phyloP scores from a whole-genome alignment of 805 yeast genomes.

The Ogataea trehaloabstinens region DNA sequence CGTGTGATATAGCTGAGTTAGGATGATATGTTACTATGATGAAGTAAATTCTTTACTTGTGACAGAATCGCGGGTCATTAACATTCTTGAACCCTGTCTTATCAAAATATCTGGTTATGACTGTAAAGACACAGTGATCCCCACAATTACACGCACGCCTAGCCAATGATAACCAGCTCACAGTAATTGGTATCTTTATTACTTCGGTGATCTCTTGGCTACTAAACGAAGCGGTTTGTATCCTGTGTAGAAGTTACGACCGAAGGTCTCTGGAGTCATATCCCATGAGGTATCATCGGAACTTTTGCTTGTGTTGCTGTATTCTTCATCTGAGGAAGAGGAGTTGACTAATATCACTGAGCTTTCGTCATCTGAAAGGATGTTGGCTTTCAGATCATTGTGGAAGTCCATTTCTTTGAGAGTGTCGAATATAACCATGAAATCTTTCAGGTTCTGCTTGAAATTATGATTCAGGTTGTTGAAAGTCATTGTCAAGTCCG shows the following conservation, averaged over 20 bases:
- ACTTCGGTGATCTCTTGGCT: slow-evolving; percentile 16
- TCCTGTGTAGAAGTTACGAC: slow-evolving; percentile 2
- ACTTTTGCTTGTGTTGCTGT: slow-evolving; percentile 4
- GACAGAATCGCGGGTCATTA: too few relatives aligned
- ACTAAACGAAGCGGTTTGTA: slow-evolving; percentile 20
- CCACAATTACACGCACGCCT: too few relatives aligned
- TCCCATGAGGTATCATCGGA: slow-evolving; percentile 12
- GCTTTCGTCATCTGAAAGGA: slow-evolving; percentile 5
- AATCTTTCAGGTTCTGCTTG: slow-evolving; percentile 28
- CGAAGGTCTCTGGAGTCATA: neutral
- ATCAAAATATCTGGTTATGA: too few relatives aligned
- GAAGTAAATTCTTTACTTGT: too few relatives aligned
- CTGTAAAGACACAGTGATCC: too few relatives aligned
- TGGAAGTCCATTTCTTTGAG: slow-evolving; percentile 20
- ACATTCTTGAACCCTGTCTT: too few relatives aligned
- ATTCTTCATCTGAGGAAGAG: slow-evolving; percentile 9
- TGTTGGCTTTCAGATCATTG: slow-evolving; percentile 4
- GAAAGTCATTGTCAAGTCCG: slow-evolving; percentile 23
- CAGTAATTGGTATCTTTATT: too few relatives aligned
- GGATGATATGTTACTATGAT: too few relatives aligned
- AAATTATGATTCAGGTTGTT: slow-evolving; percentile 22
- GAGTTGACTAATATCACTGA: slow-evolving; percentile 13
- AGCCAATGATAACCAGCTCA: too few relatives aligned
- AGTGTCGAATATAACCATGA: slow-evolving; percentile 25
- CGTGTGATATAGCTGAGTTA: too few relatives aligned